Evolutionary conservation across 1,284 basidiomycete genomes (phyloP).

Genomic region (Heterobasidion parviporum): DNA sequence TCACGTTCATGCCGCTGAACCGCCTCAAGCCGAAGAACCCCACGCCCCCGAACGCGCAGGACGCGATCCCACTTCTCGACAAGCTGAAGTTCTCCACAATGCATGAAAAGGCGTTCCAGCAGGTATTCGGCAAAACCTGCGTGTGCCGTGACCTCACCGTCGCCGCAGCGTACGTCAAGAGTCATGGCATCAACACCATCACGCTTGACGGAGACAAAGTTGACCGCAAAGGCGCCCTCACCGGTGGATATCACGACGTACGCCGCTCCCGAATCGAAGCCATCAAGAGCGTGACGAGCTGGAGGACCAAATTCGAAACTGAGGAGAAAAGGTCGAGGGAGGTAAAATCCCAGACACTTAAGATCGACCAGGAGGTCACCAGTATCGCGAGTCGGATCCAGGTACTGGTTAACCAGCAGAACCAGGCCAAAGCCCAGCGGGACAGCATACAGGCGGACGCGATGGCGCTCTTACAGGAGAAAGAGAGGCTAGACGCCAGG

Average conservation of each 20-base stretch:
- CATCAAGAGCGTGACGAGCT: constrained; percentile 71
- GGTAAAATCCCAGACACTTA: constrained; percentile 62
- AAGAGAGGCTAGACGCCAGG: constrained; percentile 60
- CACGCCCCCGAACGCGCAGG: constrained; percentile 68
- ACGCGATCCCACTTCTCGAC: constrained; percentile 82
- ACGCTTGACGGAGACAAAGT: constrained; percentile 98
- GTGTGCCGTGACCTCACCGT: constrained; percentile 90
- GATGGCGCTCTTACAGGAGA: constrained; percentile 55
- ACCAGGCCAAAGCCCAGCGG: constrained; percentile 62
- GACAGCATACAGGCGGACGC: constrained; percentile 64
- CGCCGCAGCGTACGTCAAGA: constrained; percentile 91
- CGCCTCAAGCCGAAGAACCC: constrained; percentile 79
- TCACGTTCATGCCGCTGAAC: constrained; percentile 98
- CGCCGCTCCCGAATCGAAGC: constrained; percentile 86
- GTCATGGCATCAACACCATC: constrained; percentile 93
- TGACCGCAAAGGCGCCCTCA: constrained; percentile 91
- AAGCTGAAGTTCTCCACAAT: constrained; percentile 75
- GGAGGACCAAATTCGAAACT: constrained; percentile 66
- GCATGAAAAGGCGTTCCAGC: constrained; percentile 84
- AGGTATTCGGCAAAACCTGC: constrained; percentile 98
- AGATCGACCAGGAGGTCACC: constrained; percentile 86
- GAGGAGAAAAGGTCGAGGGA: constrained; percentile 64
- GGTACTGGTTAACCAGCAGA: constrained; percentile 61
- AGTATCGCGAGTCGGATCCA: constrained; percentile 69
- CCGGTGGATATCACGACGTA: constrained; percentile 94